Evolutionary conservation across 2,329 filamentous ascomycete species (phyloP), one percentile per base, ranked within the genome.

Genomic region (Tricladium varicosporioides): DNA sequence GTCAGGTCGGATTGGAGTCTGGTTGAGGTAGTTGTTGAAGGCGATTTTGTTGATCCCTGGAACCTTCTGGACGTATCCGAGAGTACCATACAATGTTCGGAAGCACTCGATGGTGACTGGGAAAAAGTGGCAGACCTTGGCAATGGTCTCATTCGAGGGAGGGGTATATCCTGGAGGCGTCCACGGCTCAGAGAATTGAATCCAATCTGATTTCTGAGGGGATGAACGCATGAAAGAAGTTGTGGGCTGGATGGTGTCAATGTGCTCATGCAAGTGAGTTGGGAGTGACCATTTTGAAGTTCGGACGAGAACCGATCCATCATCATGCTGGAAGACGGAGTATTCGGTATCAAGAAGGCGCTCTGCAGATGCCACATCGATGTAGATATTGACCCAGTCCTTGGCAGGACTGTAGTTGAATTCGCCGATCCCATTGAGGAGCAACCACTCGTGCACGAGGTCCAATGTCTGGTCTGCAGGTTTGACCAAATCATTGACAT

Each of bases 101-200:
- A 67, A 64, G 36, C 63, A 65, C 9, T 63, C 46, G 15, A 59
- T 58, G 7, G 63, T 63, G 1, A 64, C 62, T 19, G 59, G 54
- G 33, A 51, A 53, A 15, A 62, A 32, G 31, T 97, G 68, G 92
- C 93, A 76, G 92, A 97, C 75, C 55, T 58, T 53, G 10, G 57
- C 43, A 19, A 64, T 54, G n/a, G 60, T 68, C 8, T 65, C 50
- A 53, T 70, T 67, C 14, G 58, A 70, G 56, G 64, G 65, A 63
- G 52, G 66, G 54, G 54, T 63, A 43, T 69, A 73, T 57, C 54
- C 63, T 60, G 64, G 52, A 62, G 72, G 56, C 53, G 65, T 40
- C 19, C 66, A 70, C 7, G 70, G 70, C 4, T 51, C 13, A 9
- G 67, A 63, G 31, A 59, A 55, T 40, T 55, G 53, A 2, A 56